Evolutionary conservation across 1,139 yeast genomes (phyloP), one percentile per base, ranked within the genome.

Genomic region (Pichia sp.): DNA sequence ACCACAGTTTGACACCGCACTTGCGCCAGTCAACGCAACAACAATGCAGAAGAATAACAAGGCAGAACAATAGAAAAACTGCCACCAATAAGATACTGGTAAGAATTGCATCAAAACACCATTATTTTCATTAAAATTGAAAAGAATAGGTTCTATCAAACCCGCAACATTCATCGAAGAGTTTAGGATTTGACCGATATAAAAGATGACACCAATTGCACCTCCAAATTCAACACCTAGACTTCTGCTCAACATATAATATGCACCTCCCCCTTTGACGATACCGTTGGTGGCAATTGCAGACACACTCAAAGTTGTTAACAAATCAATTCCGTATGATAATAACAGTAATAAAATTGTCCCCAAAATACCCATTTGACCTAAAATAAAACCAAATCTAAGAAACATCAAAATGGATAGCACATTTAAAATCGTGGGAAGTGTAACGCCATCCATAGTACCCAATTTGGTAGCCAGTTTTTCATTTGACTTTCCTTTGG

Each of bases 181-280:
- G 59, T 84, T 84, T 46, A 84, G 66, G 33, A 82, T 81, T 62
- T 84, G 94, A 0, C 94, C 94, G 46, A 83, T 69, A 56, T 79
- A 84, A 59, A 84, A 83, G 29, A 84, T 83, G 34, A 84, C 68
- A 0, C 94, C 94, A 49, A 84, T 83, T 2, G 92, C 81, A 3
- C 92, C 92, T 33, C 94, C 94, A 61, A 84, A 84, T 56, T 84
- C 94, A 2, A 88, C 90, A 0, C 94, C 94, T 50, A 84, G 64
- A 37, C 87, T 79, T 56, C 94, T 66, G 16, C 87, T 80, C 39
- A 84, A 81, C 90, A 84, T 84, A 54, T 81, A 83, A 58, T 84
- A 84, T 0, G 92, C 90, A 32, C 94, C 94, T 16, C 94, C 94
- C 29, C 92, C 92, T 56, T 81, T 73, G 10, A 84, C 92, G 0